Percentiles rank a stretch among this genome's conserved stretches.
These are phyloP conservation scores for Termitomyces sp. DNA, from an alignment of 768 basidiomycete species.

Conservation along the genomic window DNA sequence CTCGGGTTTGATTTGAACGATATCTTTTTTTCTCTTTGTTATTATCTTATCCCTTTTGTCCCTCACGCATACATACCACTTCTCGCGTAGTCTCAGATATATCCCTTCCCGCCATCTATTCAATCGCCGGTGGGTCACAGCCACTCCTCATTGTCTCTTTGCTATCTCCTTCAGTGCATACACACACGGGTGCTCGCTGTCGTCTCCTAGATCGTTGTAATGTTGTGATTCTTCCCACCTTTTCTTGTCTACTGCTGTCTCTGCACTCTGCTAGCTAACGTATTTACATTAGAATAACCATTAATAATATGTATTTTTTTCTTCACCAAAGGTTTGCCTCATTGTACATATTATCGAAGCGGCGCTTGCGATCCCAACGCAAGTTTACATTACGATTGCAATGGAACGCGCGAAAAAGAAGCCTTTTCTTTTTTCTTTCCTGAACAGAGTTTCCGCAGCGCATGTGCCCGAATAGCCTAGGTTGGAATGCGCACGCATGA, in stretches of 20 bases:
- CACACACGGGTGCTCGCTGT: slow-evolving; percentile 1
- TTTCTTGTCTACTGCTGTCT: slow-evolving; percentile 15
- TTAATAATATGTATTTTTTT: slow-evolving; percentile 18
- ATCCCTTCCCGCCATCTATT: slow-evolving; percentile 1
- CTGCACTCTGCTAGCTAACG: slow-evolving; percentile 8
- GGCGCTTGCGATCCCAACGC: not conserved
- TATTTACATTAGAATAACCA: slow-evolving; percentile 1
- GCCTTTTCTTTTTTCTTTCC: no score
- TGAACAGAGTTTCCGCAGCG: no score
- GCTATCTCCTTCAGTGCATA: slow-evolving; percentile 7
- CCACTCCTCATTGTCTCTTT: slow-evolving; percentile 5
- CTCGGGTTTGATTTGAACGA: slow-evolving; percentile 4
- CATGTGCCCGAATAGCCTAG: no score
- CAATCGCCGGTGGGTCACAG: slow-evolving; percentile 7
- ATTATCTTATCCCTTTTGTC: slow-evolving; percentile 2
- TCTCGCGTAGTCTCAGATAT: not conserved
- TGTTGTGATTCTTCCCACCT: slow-evolving; percentile 9
- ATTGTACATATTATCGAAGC: no score
- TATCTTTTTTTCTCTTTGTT: not conserved
- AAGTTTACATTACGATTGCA: not conserved
- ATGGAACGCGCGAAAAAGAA: not conserved
- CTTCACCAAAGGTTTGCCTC: not conserved
- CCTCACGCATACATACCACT: not conserved
- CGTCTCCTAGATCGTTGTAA: slow-evolving; percentile 10
- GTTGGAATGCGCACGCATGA: no score